Evolutionary conservation across 2,329 filamentous ascomycete species (phyloP), one percentile per base, ranked within the genome.

Genomic region (Emergomyces orientalis): DNA sequence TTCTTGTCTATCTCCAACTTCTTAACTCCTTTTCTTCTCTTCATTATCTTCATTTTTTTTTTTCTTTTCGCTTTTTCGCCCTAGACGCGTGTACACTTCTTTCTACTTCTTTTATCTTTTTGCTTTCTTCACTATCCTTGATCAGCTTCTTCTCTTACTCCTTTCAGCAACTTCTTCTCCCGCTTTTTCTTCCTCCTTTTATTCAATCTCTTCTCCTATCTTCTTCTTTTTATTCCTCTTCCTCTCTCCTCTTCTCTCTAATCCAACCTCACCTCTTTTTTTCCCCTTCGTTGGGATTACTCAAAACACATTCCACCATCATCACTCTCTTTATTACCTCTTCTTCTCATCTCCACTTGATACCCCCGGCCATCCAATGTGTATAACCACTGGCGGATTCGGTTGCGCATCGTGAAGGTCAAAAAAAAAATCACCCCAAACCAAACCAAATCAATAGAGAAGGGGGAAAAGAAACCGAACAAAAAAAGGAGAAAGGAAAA

Each of bases 191-290:
- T 37, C 34, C 6, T 7, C 34, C 7, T 32, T 7, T 3, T 45
- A 1, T 9, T 9, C 19, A 8, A 9, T 9, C 19, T 8, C 43
- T 45, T 59, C 14, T 3, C 27, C 55, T 19, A 32, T 62, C 43
- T 62, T 62, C 59, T 63, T 54, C 55, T 63, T 65, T 59, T 65
- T 63, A 56, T 65, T 65, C 62, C 60, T 45, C 52, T 63, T 63
- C 56, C 66, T 64, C 59, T 65, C 60, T 49, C 57, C 52, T 65
- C 54, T 65, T 65, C 55, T 64, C 60, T 56, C 59, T 57, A n/a
- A n/a, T n/a, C n/a, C n/a, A n/a, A 60, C 19, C 11, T 25, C 17
- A 7, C 25, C 27, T 17, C 17, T 30, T 30, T 3, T 5, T 27
- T 14, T 13, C 25, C 45, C n/a, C n/a, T n/a, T n/a, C n/a, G n/a